Conservation (phyloP, 768 basidiomycete species). For the Cyathus striatus region DNA sequence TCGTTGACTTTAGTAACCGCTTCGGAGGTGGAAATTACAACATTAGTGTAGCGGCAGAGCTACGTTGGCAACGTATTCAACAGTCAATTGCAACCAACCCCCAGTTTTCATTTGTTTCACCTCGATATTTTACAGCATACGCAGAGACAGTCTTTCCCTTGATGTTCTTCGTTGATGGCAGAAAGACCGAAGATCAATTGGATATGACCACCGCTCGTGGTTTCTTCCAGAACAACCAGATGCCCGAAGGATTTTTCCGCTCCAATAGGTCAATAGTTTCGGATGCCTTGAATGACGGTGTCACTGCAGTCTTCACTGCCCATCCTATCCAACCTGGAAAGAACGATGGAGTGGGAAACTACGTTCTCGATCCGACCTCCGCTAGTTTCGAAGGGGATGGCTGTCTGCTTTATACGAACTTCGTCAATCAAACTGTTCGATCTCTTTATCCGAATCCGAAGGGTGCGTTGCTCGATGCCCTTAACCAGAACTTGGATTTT, state of each 20-base stretch:
- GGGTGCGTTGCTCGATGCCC: constrained; percentile 10
- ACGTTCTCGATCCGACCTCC: constrained; percentile 13
- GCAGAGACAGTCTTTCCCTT: constrained; percentile 17
- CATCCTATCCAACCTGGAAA: constrained; percentile 14
- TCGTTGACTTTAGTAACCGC: constrained; percentile 14
- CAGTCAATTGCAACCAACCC: constrained; percentile 21
- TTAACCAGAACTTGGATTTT: constrained; percentile 13
- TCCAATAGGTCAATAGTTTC: constrained; percentile 8
- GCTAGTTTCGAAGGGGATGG: constrained; percentile 10
- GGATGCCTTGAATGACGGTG: constrained; percentile 5
- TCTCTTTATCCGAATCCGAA: constrained; percentile 15
- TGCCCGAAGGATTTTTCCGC: constrained; percentile 16
- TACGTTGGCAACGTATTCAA: constrained; percentile 17
- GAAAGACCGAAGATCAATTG: constrained; percentile 13
- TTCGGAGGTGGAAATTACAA: constrained; percentile 21
- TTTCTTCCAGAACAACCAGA: constrained; percentile 16
- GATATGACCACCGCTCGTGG: constrained; percentile 15
- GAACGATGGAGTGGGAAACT: constrained; percentile 14
- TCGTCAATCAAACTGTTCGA: constrained; percentile 13
- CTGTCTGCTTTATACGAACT: constrained; percentile 16
- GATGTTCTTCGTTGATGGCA: constrained; percentile 18
- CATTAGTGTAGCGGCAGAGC: constrained; percentile 16
- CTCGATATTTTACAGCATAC: constrained; percentile 17
- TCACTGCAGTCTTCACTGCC: constrained; percentile 6
- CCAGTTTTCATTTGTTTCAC: constrained; percentile 16